Base-by-base conservation (phyloP, 129 eudicot genomes). In the Cynara cardunculus region DNA sequence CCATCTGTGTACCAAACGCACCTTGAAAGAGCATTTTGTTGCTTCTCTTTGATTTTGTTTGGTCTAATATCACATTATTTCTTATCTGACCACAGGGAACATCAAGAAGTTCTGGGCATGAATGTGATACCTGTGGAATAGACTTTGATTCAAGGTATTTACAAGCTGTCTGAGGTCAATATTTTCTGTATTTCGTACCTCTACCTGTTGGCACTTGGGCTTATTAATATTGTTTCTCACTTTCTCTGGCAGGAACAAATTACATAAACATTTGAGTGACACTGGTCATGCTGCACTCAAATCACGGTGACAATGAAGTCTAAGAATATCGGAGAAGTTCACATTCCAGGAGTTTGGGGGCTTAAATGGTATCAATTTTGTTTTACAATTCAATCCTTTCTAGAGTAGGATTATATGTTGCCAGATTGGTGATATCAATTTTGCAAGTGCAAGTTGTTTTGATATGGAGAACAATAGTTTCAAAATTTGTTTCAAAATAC, bases 131-230 rank as follows among this genome's bases (percentile, higher is more conserved):
- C 30, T 95, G 99, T 78, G 99, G 97, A 56, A 86, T 76, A 59
- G 88, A 89, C 34, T 95, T 95, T 62, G 95, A 90, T 75, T 88
- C 99, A 73, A 92, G 97, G 99, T 95, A 90, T 25, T 72, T 31
- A 16, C 32, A 53, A 12, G 11, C 11, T 37, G 12, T 34, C 64
- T 8, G 26, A 70, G 18, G 39, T 70, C 70, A 69, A 82, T 41
- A 13, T 39, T 26, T 67, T 31, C 12, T 32, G 7, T 84, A 31
- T 9, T 76, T 24, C 24, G 9, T 64, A 31, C 14, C 7, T 78
- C 22, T 73, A 32, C 26, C 64, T 78, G 75, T 56, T 82, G 41
- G 22, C 32, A n/a, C 4, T 27, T 77, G 32, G 21, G 41, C 66
- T 79, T 59, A 61, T 67, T 37, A 18, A 53, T 73, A 16, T 84